These are phyloP conservation scores for Zygoascus flipseniorum DNA, from an alignment of 805 yeast genomes.

Conservation along the genomic window DNA sequence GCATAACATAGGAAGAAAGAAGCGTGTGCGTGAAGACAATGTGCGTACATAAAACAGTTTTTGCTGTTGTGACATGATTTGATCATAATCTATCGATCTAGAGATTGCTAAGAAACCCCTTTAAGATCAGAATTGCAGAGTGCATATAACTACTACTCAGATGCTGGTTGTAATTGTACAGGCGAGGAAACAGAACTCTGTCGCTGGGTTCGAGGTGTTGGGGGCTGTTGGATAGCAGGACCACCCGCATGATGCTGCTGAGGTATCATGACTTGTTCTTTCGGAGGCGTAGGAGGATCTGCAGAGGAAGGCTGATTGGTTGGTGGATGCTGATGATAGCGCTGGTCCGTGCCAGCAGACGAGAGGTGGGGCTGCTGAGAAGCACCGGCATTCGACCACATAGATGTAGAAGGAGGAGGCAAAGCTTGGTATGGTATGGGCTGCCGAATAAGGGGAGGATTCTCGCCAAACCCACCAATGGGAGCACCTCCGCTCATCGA, in stretches of 20 bases:
- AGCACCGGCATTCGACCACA: neutral
- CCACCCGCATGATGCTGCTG: neutral
- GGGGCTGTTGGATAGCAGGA: neutral
- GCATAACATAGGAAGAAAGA: neutral
- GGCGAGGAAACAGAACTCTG: neutral
- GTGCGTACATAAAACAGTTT: neutral
- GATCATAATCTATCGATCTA: neutral
- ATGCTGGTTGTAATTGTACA: neutral
- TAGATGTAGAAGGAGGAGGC: neutral
- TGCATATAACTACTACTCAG: neutral
- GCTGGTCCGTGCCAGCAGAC: neutral
- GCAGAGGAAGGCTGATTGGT: neutral
- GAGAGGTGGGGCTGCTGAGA: neutral
- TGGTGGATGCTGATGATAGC: neutral
- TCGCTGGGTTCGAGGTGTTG: neutral
- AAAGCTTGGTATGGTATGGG: neutral
- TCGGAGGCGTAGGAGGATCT: neutral
- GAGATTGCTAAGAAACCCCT: neutral
- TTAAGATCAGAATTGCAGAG: neutral
- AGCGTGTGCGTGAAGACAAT: neutral
- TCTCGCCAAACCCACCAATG: neutral
- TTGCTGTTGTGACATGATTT: neutral
- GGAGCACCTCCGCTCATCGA: neutral
- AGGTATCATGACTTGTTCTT: neutral
- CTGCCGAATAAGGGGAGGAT: neutral